A percentile compares a stretch with the other conserved stretches of the same genome.
phyloP scores from a whole-genome alignment of 169 alveolate species.

The Eimeria acervulina region DNA sequence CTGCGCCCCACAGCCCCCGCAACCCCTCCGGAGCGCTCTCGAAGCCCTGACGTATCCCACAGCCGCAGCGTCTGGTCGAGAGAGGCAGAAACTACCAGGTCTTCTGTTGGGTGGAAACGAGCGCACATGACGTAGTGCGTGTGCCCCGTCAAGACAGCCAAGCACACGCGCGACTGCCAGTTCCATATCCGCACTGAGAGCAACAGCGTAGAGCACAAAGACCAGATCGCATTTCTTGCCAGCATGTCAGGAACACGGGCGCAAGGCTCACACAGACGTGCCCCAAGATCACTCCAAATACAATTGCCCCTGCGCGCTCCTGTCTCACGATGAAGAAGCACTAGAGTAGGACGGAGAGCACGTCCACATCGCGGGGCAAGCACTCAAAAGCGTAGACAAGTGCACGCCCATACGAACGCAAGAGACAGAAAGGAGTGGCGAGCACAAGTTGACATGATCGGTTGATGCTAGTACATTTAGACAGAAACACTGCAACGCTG shows the following conservation, averaged over 20 bases:
- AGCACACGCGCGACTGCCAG: constrained; percentile 95
- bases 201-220: not conserved
- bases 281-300: not conserved
- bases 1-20: constrained; percentile 79
- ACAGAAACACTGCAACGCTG: not conserved
- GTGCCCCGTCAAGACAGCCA: constrained; percentile 96
- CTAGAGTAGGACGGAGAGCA: too few species aligned
- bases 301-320: not conserved
- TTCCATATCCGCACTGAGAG: constrained; percentile 96
- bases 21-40: constrained; percentile 92
- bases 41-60: constrained; percentile 97
- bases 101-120: constrained; percentile 97
- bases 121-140: constrained; percentile 98
- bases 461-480: not conserved
- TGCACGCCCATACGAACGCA: not conserved
- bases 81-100: constrained; percentile 95
- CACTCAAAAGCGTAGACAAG: not conserved
- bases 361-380: not conserved
- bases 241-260: not conserved
- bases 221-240: not conserved
- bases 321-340: not conserved
- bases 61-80: constrained; percentile 97
- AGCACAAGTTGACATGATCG: not conserved
- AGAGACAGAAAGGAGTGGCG: not conserved
- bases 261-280: not conserved